Evolutionary conservation across 106 monocot species (phyloP).

Genomic region (Allium sativum): DNA sequence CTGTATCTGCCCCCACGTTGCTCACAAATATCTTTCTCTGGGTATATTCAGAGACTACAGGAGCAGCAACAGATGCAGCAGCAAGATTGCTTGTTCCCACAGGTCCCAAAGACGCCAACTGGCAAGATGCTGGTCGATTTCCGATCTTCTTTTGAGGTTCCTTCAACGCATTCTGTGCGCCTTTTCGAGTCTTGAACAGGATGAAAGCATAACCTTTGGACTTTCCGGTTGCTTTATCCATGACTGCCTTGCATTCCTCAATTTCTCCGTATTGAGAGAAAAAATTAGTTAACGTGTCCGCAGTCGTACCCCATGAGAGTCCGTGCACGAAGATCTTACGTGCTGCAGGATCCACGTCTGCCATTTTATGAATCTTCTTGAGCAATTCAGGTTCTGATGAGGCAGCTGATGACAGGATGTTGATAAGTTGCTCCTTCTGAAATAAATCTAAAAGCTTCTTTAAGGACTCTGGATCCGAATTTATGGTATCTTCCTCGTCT

Average conservation of each 20-base stretch:
- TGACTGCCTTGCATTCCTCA: slow-evolving; percentile 72
- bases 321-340: slow-evolving; percentile 95
- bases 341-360: slow-evolving; percentile 57
- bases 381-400: slow-evolving; percentile 29
- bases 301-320: slow-evolving; percentile 63
- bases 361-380: slow-evolving; percentile 15
- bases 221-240: slow-evolving; percentile 56
- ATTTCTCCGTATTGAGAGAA: slow-evolving; percentile 62
- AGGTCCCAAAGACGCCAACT: slow-evolving; percentile 69
- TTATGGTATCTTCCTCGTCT: background rate
- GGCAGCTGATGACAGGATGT: slow-evolving; percentile 54
- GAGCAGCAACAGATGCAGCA: slow-evolving; percentile 2
- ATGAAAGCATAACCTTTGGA: slow-evolving; percentile 93
- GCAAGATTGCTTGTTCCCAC: background rate
- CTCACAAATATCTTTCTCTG: slow-evolving; percentile 87
- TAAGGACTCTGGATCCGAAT: slow-evolving; percentile 29
- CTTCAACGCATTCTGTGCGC: slow-evolving; percentile 49
- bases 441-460: slow-evolving; percentile 55
- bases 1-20: slow-evolving; percentile 56
- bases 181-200: slow-evolving; percentile 46
- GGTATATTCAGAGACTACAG: slow-evolving; percentile 52
- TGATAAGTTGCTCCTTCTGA: slow-evolving; percentile 61
- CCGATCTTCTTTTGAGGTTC: slow-evolving; percentile 86
- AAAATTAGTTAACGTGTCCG: slow-evolving; percentile 31
- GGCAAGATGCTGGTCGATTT: slow-evolving; percentile 58